phyloP scores from a whole-genome alignment of 2,329 filamentous ascomycete species.

The Metarhizium guizhouense region DNA sequence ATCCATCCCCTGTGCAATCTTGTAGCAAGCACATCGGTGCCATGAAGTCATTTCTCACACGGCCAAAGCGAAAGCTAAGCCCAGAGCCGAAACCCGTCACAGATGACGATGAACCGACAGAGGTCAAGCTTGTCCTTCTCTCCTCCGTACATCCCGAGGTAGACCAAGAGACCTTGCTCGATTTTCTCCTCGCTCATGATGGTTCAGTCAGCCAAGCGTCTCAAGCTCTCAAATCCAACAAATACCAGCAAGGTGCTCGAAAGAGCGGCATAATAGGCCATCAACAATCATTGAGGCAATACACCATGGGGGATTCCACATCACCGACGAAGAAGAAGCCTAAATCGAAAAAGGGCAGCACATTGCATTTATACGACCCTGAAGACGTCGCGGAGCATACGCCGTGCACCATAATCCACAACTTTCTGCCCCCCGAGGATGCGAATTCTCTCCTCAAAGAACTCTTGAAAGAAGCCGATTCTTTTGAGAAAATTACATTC shows the following conservation, averaged over 20 bases:
- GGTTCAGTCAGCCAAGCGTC: constrained; percentile 65
- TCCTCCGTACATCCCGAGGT: constrained; percentile 63
- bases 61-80: constrained; percentile 40
- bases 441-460: constrained; percentile 70
- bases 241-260: constrained; percentile 16
- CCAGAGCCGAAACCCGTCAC: constrained; percentile 15
- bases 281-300: constrained; percentile 55
- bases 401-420: constrained; percentile 85
- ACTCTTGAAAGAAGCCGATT: constrained; percentile 61
- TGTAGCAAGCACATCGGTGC: not conserved
- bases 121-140: constrained; percentile 78
- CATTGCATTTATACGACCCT: constrained; percentile 75
- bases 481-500: constrained; percentile 65
- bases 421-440: constrained; percentile 65
- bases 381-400: constrained; percentile 74
- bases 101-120: constrained; percentile 57
- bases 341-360: constrained; percentile 68
- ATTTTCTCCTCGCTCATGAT: constrained; percentile 67
- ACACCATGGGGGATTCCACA: constrained; percentile 22
- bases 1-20: not conserved
- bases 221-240: constrained; percentile 36
- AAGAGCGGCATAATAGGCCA: constrained; percentile 35
- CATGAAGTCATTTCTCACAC: constrained; percentile 51
- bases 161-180: constrained; percentile 61
- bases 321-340: constrained; percentile 35